Evolutionary conservation across 352 stramenopile species (phyloP).

Genomic region (Globisporangium viniferum): DNA sequence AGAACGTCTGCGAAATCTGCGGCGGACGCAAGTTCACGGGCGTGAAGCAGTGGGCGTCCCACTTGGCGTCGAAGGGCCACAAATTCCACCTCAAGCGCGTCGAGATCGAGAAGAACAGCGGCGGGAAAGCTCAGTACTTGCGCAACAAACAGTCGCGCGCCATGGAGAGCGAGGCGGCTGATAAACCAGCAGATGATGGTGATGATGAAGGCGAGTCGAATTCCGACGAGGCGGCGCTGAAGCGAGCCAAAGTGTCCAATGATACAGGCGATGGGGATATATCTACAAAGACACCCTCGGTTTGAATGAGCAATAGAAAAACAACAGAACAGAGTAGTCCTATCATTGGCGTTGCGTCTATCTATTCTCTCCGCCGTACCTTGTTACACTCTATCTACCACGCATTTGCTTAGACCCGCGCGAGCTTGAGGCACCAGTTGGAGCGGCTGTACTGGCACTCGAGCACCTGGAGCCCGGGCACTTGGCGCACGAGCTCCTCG

Average conservation of each 20-base stretch:
- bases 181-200: neutral
- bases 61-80: slow-evolving; percentile 80
- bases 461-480: slow-evolving; percentile 50
- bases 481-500: slow-evolving; percentile 53
- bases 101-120: slow-evolving; percentile 41
- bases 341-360: no score
- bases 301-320: neutral
- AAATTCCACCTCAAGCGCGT: slow-evolving; percentile 77
- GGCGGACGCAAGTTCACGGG: slow-evolving; percentile 64
- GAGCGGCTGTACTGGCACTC: slow-evolving; percentile 74
- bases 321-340: neutral
- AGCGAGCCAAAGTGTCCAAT: slow-evolving; percentile 3
- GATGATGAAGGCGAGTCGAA: neutral
- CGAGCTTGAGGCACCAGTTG: slow-evolving; percentile 58
- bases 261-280: neutral
- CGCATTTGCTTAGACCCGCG: neutral
- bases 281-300: neutral
- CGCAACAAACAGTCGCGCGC: slow-evolving; percentile 1
- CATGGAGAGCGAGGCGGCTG: neutral
- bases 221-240: neutral
- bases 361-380: neutral
- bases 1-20: slow-evolving; percentile 61
- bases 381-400: neutral
- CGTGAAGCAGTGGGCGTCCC: slow-evolving; percentile 62
- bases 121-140: neutral